A percentile compares a stretch with the other conserved stretches of the same genome.
Conservation (phyloP, 306 rosid genomes). For the Dryas octopetala region DNA sequence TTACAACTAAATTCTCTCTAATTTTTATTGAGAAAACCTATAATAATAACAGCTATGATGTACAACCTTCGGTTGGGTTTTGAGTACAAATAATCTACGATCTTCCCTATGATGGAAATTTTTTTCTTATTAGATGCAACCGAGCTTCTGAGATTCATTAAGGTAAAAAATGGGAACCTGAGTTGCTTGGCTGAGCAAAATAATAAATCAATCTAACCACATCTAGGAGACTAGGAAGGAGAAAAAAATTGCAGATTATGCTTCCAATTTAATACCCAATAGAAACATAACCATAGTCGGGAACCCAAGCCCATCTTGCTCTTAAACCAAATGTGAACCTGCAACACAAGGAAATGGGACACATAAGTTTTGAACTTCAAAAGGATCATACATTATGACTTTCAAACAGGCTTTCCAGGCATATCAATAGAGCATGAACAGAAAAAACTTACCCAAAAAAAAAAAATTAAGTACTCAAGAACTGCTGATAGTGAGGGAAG, state of each 20-base stretch:
- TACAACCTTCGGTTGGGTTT: constrained; percentile 20
- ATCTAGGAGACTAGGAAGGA: constrained; percentile 6
- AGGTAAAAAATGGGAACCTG: constrained; percentile 39
- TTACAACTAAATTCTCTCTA: constrained; percentile 9
- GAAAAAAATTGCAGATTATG: constrained; percentile 5
- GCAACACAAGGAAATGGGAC: constrained; percentile 23
- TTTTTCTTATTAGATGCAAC: constrained; percentile 44
- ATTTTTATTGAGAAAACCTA: not conserved
- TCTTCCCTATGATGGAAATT: constrained; percentile 14
- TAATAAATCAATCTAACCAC: constrained; percentile 31
- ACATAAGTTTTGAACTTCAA: not conserved
- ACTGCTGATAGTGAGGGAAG: too few relatives aligned
- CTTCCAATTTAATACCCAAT: constrained; percentile 9
- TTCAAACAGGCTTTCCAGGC: not conserved
- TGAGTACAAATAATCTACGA: constrained; percentile 24
- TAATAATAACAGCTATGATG: constrained; percentile 14
- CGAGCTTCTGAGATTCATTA: constrained; percentile 46
- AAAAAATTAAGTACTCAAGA: too few relatives aligned
- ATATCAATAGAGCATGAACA: too few relatives aligned
- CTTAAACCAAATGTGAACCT: constrained; percentile 28
- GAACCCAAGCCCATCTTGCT: constrained; percentile 14
- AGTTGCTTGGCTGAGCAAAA: constrained; percentile 36
- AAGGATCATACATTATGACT: not conserved
- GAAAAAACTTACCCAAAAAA: too few relatives aligned
- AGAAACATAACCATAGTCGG: not conserved